Base-by-base conservation (phyloP, 164 flowering plant species). In the Annona squamosa region DNA sequence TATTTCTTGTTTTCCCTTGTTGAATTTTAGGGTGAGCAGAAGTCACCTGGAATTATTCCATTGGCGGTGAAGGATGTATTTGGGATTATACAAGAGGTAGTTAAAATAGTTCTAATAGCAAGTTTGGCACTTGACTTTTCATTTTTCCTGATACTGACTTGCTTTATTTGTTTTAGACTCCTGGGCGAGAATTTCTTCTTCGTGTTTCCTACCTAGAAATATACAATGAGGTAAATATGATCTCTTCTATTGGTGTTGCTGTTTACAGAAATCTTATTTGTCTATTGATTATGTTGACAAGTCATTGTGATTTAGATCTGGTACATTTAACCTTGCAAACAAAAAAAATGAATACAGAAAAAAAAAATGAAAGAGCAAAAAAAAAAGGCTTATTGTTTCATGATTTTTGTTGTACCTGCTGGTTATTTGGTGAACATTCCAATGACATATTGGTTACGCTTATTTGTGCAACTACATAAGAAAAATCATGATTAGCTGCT, bases 181-280 rank as follows among this genome's bases (percentile, higher is more conserved):
- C 93, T 70, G 88, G 83, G 26, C 79, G 92, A 68, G 93, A 91
- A 74, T 91, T 85, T 78, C 90, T 91, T 76, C 93, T 91, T 75
- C 97, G 97, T 69, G 93, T 91, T 72, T 91, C 97, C 12, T 91
- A 91, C 80, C 82, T 91, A 69, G 97, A 91, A 78, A 91, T 91
- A 68, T 91, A 91, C 82, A 91, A 91, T 77, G 97, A 91, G 93
- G 97, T 88, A n/a, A 78, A 88, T 48, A 48, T 71, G 69, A 45
- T 70, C 17, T 71, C 47, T 3, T 17, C 65, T 73, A 13, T 52
- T 46, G 46, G 26, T 67, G 48, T 63, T 10, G 9, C 13, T 52
- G 59, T 52, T 6, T 52, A 52, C 13, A 2, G 13, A 52, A 52
- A 16, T 52, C 13, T 10, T 52, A 52, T 5, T 52, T 13, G 7